Percentiles rank a stretch among this genome's conserved stretches.
phyloP scores from a whole-genome alignment of 2,329 filamentous ascomycete species.

The Exophiala dermatitidis region DNA sequence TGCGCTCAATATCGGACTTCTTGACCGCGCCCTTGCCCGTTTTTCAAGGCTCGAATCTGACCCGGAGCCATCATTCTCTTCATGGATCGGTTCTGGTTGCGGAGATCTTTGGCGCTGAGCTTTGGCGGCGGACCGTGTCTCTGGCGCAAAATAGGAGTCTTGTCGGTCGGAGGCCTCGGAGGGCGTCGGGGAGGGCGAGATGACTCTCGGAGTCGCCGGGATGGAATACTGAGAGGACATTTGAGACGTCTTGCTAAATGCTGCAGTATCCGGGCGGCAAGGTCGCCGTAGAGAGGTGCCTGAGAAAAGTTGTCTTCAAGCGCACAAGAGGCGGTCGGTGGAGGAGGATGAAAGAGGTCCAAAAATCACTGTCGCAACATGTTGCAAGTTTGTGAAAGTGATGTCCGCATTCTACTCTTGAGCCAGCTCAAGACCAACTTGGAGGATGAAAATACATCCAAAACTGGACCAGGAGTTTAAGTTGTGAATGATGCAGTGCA shows the following conservation, averaged over 20 bases:
- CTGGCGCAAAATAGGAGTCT: constrained; percentile 63
- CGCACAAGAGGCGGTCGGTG: constrained; percentile 1
- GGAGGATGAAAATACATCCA: background rate
- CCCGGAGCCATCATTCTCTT: constrained; percentile 47
- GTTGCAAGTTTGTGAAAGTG: background rate
- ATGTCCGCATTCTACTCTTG: background rate
- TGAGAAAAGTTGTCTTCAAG: background rate
- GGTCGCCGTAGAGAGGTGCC: background rate
- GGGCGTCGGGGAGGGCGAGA: constrained; percentile 76
- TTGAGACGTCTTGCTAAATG: constrained; percentile 1
- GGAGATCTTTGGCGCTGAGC: constrained; percentile 46
- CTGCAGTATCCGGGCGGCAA: background rate
- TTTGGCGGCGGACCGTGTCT: constrained; percentile 66
- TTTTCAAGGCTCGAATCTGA: constrained; percentile 49
- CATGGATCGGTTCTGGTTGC: constrained; percentile 49
- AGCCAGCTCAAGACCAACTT: constrained; percentile 2
- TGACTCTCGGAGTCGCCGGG: constrained; percentile 76
- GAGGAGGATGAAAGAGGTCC: background rate
- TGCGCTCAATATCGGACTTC: constrained; percentile 53
- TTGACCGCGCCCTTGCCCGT: constrained; percentile 62
- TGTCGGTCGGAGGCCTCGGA: constrained; percentile 50
- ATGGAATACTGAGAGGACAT: constrained; percentile 51
- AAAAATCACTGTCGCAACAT: constrained; percentile 1
- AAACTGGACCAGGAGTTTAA: background rate
- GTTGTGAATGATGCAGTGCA: background rate